These are phyloP conservation scores for Claviceps quebecensis DNA, from an alignment of 2,329 filamentous ascomycete genomes.

Conservation along the genomic window DNA sequence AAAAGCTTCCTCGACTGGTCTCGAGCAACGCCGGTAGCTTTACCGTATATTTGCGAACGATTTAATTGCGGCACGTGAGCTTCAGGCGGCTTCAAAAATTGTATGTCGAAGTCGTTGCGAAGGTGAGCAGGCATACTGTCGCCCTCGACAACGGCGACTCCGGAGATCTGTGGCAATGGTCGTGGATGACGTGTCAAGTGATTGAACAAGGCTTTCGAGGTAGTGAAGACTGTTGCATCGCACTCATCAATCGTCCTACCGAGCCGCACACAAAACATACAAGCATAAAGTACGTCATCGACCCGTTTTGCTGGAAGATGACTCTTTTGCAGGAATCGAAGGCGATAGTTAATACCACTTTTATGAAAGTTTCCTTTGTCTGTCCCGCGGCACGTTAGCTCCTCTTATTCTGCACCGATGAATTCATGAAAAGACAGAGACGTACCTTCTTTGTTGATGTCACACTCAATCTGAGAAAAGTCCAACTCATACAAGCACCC, in stretches of 20 bases:
- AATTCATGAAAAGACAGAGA: slow-evolving; percentile 10
- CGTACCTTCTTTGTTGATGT: slow-evolving; percentile 33
- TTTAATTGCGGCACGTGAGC: slow-evolving; percentile 29
- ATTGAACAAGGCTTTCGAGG: slow-evolving; percentile 34
- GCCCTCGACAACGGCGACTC: slow-evolving; percentile 34
- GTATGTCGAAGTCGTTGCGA: slow-evolving; percentile 39
- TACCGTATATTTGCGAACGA: slow-evolving; percentile 22
- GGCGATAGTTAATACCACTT: slow-evolving; percentile 32
- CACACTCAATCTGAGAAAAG: slow-evolving; percentile 36
- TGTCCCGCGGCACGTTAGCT: neutral
- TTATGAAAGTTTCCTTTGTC: slow-evolving; percentile 30
- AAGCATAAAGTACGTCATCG: slow-evolving; percentile 40
- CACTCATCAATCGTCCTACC: slow-evolving; percentile 37
- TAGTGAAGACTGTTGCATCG: slow-evolving; percentile 44
- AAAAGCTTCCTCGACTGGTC: slow-evolving; percentile 34
- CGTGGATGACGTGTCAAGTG: slow-evolving; percentile 40
- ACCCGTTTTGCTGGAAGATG: slow-evolving; percentile 34
- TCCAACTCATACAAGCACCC: slow-evolving; percentile 40
- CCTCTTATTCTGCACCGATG: neutral
- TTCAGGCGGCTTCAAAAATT: slow-evolving; percentile 27
- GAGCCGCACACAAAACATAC: slow-evolving; percentile 37
- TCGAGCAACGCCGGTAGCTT: slow-evolving; percentile 31
- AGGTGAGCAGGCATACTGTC: slow-evolving; percentile 24
- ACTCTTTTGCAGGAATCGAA: slow-evolving; percentile 42
- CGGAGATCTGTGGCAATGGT: slow-evolving; percentile 34